phyloP scores from a whole-genome alignment of 768 basidiomycete species.

The Rickenella mellea region DNA sequence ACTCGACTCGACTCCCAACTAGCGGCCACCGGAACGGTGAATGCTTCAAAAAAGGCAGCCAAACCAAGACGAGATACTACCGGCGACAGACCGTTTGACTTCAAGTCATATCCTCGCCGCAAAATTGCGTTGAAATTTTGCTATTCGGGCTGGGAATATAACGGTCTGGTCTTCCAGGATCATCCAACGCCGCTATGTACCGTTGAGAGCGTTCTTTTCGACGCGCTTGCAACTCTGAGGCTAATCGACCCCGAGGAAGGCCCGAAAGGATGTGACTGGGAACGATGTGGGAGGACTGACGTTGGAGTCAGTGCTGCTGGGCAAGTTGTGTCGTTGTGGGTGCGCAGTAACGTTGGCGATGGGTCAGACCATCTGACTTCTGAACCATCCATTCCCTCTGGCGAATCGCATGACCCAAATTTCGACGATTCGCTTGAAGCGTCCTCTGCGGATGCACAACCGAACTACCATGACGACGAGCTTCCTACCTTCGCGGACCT shows the following conservation, averaged over 20 bases:
- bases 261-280: conserved; percentile 82
- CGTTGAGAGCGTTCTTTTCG: conserved; percentile 81
- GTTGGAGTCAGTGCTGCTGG: conserved; percentile 90
- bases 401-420: too few species aligned
- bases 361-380: neutral
- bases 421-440: neutral
- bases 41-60: conserved; percentile 5
- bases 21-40: conserved; percentile 8
- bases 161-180: conserved; percentile 78
- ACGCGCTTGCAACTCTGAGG: conserved; percentile 66
- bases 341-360: conserved; percentile 54
- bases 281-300: conserved; percentile 90
- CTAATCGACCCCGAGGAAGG: conserved; percentile 69
- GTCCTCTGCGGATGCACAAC: neutral
- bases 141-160: conserved; percentile 89
- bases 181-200: conserved; percentile 70
- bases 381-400: neutral
- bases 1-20: conserved; percentile 38
- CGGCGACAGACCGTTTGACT: conserved; percentile 43
- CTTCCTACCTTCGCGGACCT: conserved; percentile 11
- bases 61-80: conserved; percentile 14
- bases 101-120: conserved; percentile 58
- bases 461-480: conserved; percentile 1
- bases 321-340: conserved; percentile 89
- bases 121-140: conserved; percentile 93